Conservation (phyloP, 306 rosid genomes). For the Astragalus membranaceus region DNA sequence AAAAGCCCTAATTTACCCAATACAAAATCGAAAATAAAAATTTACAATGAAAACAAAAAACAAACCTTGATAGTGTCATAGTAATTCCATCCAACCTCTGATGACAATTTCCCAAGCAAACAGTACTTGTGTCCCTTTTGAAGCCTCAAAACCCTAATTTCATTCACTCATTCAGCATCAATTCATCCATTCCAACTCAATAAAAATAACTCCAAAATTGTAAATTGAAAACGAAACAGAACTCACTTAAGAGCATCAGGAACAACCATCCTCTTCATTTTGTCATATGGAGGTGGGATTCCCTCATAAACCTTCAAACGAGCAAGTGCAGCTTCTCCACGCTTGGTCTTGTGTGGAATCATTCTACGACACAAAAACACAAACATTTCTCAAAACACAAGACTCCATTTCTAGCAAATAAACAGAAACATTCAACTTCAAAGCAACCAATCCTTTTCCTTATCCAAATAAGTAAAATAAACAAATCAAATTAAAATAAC, state of each 20-base stretch:
- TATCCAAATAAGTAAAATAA: background rate
- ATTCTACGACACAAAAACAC: slow-evolving; percentile 32
- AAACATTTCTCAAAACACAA: background rate
- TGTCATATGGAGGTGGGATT: slow-evolving; percentile 58
- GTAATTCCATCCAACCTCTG: slow-evolving; percentile 77
- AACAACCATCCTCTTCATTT: slow-evolving; percentile 60
- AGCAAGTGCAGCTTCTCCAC: slow-evolving; percentile 65
- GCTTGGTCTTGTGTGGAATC: slow-evolving; percentile 70
- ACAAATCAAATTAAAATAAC: no score
- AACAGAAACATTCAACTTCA: background rate
- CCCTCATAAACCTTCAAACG: slow-evolving; percentile 69
- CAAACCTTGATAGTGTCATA: slow-evolving; percentile 53
- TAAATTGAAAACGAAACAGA: no score
- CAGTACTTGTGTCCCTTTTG: slow-evolving; percentile 59
- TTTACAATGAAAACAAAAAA: background rate
- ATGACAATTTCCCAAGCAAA: slow-evolving; percentile 45
- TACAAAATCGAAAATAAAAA: background rate
- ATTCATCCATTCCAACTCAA: background rate
- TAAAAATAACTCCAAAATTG: background rate
- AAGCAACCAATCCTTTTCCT: no score
- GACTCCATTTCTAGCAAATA: background rate
- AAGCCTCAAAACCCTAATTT: slow-evolving; percentile 61
- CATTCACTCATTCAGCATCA: background rate
- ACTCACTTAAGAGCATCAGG: slow-evolving; percentile 64
- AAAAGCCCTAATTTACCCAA: background rate